phyloP scores from a whole-genome alignment of 2,329 filamentous ascomycete genomes.

The Lecanicillium sp. region DNA sequence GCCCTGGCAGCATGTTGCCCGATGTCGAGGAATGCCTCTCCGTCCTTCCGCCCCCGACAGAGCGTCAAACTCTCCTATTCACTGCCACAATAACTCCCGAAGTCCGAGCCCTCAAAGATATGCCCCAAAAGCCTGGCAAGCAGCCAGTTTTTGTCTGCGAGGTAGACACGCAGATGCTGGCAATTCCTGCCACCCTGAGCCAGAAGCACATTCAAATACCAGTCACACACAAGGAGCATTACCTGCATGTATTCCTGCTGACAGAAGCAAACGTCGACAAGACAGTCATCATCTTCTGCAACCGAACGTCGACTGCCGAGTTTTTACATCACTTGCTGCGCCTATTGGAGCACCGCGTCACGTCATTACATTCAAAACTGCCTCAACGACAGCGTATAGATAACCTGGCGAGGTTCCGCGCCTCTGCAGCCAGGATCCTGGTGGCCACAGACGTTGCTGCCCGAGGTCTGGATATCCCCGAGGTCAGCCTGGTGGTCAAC shows the following conservation, averaged over 20 bases:
- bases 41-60: slow-evolving; percentile 65
- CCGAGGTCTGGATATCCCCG: slow-evolving; percentile 89
- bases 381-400: slow-evolving; percentile 77
- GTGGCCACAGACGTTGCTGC: slow-evolving; percentile 94
- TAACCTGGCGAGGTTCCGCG: slow-evolving; percentile 87
- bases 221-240: slow-evolving; percentile 89
- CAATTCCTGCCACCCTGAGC: slow-evolving; percentile 70
- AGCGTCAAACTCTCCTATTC: slow-evolving; percentile 91
- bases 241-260: slow-evolving; percentile 79
- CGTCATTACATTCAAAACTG: slow-evolving; percentile 80
- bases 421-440: slow-evolving; percentile 77
- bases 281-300: slow-evolving; percentile 88
- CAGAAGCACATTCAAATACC: slow-evolving; percentile 86
- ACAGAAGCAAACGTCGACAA: slow-evolving; percentile 70
- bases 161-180: slow-evolving; percentile 66
- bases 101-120: slow-evolving; percentile 76
- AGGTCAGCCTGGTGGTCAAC: slow-evolving; percentile 84
- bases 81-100: slow-evolving; percentile 93
- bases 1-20: slow-evolving; percentile 81
- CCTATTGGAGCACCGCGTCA: slow-evolving; percentile 80
- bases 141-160: slow-evolving; percentile 84
- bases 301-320: slow-evolving; percentile 81
- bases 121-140: slow-evolving; percentile 61
- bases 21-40: slow-evolving; percentile 86
- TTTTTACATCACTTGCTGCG: slow-evolving; percentile 83